Evolutionary conservation across 768 basidiomycete species (phyloP).

Genomic region (Lactarius evosmus): DNA sequence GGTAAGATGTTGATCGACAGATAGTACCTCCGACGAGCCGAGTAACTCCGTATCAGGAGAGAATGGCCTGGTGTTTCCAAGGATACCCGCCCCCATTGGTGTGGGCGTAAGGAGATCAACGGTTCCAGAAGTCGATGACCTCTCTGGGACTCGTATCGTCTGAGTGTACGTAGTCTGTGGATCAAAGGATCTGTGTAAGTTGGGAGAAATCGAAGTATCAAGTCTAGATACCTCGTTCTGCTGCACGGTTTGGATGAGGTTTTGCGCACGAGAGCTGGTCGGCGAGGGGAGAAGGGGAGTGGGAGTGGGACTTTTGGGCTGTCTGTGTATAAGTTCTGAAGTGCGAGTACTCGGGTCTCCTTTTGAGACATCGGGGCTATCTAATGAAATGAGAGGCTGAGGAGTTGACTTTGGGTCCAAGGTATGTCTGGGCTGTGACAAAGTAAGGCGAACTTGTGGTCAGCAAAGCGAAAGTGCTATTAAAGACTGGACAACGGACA

Average conservation of each 20-base stretch:
- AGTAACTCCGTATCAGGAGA: slow-evolving; percentile 3
- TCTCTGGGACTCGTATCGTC: neutral
- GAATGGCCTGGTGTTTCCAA: neutral
- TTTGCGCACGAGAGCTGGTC: neutral
- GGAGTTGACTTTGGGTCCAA: neutral
- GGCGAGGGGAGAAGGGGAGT: neutral
- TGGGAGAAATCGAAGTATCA: neutral
- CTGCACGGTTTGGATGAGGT: neutral
- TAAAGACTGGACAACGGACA: slow-evolving; percentile 1
- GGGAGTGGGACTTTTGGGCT: neutral
- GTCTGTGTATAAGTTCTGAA: neutral
- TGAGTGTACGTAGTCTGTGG: neutral
- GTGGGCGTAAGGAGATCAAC: slow-evolving; percentile 1
- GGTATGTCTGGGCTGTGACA: neutral
- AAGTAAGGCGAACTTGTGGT: neutral
- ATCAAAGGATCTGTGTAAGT: neutral
- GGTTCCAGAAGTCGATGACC: neutral
- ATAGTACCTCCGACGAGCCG: slow-evolving; percentile 7
- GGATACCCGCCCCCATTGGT: neutral
- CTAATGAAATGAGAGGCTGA: slow-evolving; percentile 9
- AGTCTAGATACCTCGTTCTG: neutral
- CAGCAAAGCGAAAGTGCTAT: neutral
- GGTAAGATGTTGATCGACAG: slow-evolving; percentile 10
- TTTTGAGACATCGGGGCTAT: neutral
- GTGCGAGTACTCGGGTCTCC: neutral